phyloP scores from a whole-genome alignment of 2,329 filamentous ascomycete species.

The Leptodontidium sp. region DNA sequence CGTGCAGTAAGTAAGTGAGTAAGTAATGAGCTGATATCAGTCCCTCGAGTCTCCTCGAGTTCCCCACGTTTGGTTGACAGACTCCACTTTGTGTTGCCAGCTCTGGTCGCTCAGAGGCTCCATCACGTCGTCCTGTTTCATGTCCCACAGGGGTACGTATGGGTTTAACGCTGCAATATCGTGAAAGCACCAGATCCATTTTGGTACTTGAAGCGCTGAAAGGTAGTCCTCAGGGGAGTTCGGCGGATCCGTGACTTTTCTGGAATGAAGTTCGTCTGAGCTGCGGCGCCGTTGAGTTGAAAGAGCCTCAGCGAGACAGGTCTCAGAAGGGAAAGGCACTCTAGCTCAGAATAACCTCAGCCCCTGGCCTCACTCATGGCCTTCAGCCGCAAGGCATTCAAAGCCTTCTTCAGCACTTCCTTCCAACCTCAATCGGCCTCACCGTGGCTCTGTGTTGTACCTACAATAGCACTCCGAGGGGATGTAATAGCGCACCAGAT shows the following conservation, averaged over 20 bases:
- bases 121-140: neutral
- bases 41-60: too few species aligned
- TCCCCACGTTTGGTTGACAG: slow-evolving; percentile 4
- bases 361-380: neutral
- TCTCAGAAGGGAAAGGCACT: neutral
- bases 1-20: neutral
- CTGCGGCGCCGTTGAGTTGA: neutral
- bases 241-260: neutral
- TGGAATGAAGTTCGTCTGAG: neutral
- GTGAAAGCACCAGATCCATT: neutral
- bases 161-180: neutral
- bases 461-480: neutral
- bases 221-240: neutral
- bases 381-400: neutral
- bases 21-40: slow-evolving; percentile 6
- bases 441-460: neutral
- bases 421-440: neutral
- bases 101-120: neutral
- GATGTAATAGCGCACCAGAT: neutral
- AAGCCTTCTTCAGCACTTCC: neutral
- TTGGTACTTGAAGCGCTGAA: slow-evolving; percentile 8
- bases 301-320: neutral
- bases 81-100: neutral
- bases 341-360: neutral
- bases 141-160: slow-evolving; percentile 1